Evolutionary conservation across 2,329 filamentous ascomycete genomes (phyloP).

Genomic region (Hymenoscyphus fructigenus): DNA sequence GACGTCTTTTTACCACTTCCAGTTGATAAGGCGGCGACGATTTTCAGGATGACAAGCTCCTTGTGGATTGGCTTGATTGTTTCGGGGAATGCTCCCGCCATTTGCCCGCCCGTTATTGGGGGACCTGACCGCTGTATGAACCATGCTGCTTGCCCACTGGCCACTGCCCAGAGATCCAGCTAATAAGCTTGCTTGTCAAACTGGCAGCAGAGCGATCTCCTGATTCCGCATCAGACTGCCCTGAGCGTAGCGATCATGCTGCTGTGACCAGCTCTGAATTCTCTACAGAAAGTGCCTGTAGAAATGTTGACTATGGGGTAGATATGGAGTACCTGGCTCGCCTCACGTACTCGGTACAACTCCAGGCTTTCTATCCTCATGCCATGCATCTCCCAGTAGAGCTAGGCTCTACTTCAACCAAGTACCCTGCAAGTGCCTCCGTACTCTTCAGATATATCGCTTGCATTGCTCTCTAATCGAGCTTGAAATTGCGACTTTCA

Average conservation of each 20-base stretch:
- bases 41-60: not conserved
- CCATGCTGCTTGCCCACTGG: not conserved
- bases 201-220: not conserved
- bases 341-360: not conserved
- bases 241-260: not conserved
- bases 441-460: too few species aligned
- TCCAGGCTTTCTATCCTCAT: not conserved
- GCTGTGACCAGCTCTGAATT: not conserved
- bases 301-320: not conserved
- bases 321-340: not conserved
- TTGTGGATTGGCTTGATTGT: not conserved
- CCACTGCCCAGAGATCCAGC: not conserved
- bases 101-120: conserved; percentile 1
- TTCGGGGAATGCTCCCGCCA: not conserved
- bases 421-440: too few species aligned
- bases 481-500: too few species aligned
- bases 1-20: too few species aligned
- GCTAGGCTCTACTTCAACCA: too few species aligned
- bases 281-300: not conserved
- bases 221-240: not conserved
- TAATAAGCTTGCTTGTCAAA: not conserved
- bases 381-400: too few species aligned
- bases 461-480: too few species aligned
- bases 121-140: not conserved
- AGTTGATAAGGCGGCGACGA: not conserved